A percentile compares a stretch with the other conserved stretches of the same genome.
phyloP scores from a whole-genome alignment of 345 rosid genomes.

The Carallia brachiata region DNA sequence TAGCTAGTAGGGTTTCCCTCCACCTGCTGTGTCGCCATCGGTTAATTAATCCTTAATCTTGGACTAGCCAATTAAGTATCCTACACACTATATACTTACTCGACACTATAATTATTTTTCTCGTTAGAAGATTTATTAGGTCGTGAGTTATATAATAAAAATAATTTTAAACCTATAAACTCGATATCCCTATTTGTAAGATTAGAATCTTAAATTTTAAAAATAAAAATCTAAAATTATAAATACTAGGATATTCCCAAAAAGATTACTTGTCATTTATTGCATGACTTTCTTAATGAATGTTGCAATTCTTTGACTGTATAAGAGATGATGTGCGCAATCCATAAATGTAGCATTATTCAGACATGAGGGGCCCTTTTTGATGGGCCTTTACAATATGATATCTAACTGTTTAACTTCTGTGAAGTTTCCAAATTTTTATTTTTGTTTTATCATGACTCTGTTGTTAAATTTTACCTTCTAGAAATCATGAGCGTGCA shows the following conservation, averaged over 20 bases:
- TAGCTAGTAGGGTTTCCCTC: constrained; percentile 6
- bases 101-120: too few species aligned
- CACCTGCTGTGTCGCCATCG: constrained; percentile 15
- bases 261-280: constrained; percentile 43
- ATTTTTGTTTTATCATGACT: constrained; percentile 10
- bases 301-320: constrained; percentile 18
- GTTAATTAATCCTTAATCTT: background rate
- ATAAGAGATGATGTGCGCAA: constrained; percentile 15
- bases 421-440: too few species aligned
- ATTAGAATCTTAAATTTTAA: background rate
- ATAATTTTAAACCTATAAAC: too few species aligned
- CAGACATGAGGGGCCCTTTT: constrained; percentile 17
- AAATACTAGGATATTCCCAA: background rate
- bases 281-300: constrained; percentile 37
- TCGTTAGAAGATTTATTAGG: too few species aligned
- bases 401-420: too few species aligned
- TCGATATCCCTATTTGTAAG: background rate
- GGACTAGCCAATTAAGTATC: constrained; percentile 14
- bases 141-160: too few species aligned
- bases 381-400: background rate
- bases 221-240: background rate
- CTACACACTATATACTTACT: too few species aligned
- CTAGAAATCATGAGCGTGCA: constrained; percentile 21
- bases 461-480: constrained; percentile 19
- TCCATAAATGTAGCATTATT: constrained; percentile 28